Evolutionary conservation across 2,329 filamentous ascomycete species (phyloP).

Genomic region (Microsporum audouinii): DNA sequence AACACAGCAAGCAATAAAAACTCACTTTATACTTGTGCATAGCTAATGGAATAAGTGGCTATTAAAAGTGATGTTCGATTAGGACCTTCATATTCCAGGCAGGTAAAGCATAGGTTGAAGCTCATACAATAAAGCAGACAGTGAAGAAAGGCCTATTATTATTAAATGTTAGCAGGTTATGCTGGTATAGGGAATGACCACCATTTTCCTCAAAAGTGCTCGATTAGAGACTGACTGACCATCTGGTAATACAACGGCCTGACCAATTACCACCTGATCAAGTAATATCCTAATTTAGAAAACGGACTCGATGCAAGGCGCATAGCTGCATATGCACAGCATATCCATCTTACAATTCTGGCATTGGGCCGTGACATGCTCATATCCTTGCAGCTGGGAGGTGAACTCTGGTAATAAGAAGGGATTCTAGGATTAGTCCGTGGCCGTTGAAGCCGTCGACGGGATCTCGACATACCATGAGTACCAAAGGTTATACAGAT

Average conservation of each 20-base stretch:
- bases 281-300: background rate
- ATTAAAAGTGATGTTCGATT: background rate
- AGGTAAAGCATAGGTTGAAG: background rate
- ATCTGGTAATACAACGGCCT: slow-evolving; percentile 24
- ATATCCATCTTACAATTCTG: slow-evolving; percentile 21
- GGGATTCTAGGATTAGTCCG: background rate
- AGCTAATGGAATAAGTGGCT: slow-evolving; percentile 25
- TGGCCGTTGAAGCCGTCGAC: background rate
- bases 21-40: slow-evolving; percentile 40
- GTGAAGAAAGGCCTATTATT: slow-evolving; percentile 25
- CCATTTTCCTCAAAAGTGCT: background rate
- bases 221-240: slow-evolving; percentile 14
- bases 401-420: slow-evolving; percentile 22
- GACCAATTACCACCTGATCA: slow-evolving; percentile 25
- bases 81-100: background rate
- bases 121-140: slow-evolving; percentile 24
- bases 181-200: background rate
- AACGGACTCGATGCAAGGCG: background rate
- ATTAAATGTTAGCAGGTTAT: background rate
- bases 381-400: slow-evolving; percentile 24
- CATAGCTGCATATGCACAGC: background rate
- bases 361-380: slow-evolving; percentile 27
- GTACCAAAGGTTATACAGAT: slow-evolving; percentile 23
- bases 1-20: background rate
- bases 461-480: slow-evolving; percentile 13